Evolutionary conservation across 768 basidiomycete species (phyloP).

Genomic region (Lentinula lateritia): DNA sequence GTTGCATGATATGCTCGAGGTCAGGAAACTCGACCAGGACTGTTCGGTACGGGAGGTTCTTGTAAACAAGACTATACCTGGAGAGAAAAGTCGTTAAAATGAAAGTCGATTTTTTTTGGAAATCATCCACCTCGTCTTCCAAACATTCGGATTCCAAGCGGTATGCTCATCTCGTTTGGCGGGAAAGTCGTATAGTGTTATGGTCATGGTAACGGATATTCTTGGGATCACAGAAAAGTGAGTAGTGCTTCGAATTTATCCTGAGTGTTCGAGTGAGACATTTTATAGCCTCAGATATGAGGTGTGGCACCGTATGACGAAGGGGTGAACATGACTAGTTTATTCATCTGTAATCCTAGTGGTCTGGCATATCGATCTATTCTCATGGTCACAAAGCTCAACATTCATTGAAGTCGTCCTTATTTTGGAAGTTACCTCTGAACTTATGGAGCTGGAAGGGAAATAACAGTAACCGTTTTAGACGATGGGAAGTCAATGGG

Average conservation of each 20-base stretch:
- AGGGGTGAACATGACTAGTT: not conserved
- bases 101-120: too few relatives aligned
- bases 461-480: not conserved
- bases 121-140: not conserved
- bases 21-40: slow-evolving; percentile 37
- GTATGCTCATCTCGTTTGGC: not conserved
- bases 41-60: slow-evolving; percentile 23
- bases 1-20: slow-evolving; percentile 21
- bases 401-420: not conserved
- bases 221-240: not conserved
- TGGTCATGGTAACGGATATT: not conserved
- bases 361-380: not conserved
- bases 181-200: slow-evolving; percentile 1
- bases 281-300: not conserved
- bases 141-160: slow-evolving; percentile 2
- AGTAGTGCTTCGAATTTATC: not conserved
- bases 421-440: not conserved
- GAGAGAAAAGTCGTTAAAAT: not conserved
- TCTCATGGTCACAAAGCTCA: not conserved
- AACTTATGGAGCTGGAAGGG: too few relatives aligned
- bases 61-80: slow-evolving; percentile 12
- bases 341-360: not conserved
- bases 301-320: too few relatives aligned
- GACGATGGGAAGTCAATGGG: not conserved
- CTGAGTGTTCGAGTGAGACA: too few relatives aligned